Evolutionary conservation across 2,329 filamentous ascomycete species (phyloP).

Genomic region (Fusarium sp.): DNA sequence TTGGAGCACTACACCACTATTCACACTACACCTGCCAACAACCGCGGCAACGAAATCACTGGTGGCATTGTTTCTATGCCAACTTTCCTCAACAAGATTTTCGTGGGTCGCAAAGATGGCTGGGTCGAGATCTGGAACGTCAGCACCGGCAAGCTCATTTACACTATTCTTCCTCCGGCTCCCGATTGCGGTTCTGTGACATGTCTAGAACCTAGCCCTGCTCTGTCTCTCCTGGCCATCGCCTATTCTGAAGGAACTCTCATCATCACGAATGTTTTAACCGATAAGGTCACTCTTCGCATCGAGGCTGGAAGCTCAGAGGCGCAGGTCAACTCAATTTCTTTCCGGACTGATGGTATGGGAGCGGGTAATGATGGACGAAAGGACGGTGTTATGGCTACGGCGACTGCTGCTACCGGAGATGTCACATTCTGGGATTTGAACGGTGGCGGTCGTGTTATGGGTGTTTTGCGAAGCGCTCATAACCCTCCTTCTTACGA

Average conservation of each 20-base stretch:
- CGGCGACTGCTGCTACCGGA: slow-evolving; percentile 77
- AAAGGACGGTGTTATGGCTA: slow-evolving; percentile 92
- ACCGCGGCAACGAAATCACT: slow-evolving; percentile 73
- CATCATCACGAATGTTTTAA: slow-evolving; percentile 81
- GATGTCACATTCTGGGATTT: slow-evolving; percentile 97
- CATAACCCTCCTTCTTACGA: slow-evolving; percentile 76
- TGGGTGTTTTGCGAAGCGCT: slow-evolving; percentile 85
- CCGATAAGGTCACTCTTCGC: slow-evolving; percentile 75
- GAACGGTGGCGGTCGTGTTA: slow-evolving; percentile 85
- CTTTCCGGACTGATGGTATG: slow-evolving; percentile 87
- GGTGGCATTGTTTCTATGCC: slow-evolving; percentile 87
- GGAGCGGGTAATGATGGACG: slow-evolving; percentile 89
- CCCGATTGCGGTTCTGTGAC: slow-evolving; percentile 82
- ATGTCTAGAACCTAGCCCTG: slow-evolving; percentile 83
- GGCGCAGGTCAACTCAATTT: slow-evolving; percentile 78
- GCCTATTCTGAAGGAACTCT: slow-evolving; percentile 83
- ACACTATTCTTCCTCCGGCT: slow-evolving; percentile 82
- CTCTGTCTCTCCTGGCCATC: slow-evolving; percentile 84
- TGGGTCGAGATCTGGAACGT: slow-evolving; percentile 98
- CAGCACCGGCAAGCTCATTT: slow-evolving; percentile 88
- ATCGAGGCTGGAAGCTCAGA: slow-evolving; percentile 72
- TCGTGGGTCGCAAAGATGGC: slow-evolving; percentile 86
- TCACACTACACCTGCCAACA: slow-evolving; percentile 62
- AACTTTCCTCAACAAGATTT: slow-evolving; percentile 95
- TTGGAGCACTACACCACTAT: slow-evolving; percentile 92